phyloP scores from a whole-genome alignment of 495 filamentous ascomycete genomes.

The Hypoxylon lienhwacheense region DNA sequence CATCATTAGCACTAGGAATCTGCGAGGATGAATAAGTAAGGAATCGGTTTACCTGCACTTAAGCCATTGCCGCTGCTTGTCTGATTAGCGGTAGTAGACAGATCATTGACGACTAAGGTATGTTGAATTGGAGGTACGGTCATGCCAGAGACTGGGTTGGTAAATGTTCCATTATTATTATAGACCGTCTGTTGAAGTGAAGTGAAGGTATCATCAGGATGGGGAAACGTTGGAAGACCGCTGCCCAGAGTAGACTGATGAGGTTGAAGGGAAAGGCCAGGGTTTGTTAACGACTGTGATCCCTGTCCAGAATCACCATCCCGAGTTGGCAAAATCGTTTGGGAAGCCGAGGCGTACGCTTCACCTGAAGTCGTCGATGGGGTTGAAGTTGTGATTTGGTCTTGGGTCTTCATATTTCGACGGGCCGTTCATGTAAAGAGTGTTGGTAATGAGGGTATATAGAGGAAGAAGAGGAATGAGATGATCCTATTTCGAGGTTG shows the following conservation, averaged over 20 bases:
- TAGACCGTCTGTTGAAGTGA: constrained; percentile 17
- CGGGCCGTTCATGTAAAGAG: background rate
- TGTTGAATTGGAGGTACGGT: constrained; percentile 24
- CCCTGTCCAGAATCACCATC: constrained; percentile 10
- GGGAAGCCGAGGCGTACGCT: constrained; percentile 2
- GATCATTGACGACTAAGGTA: constrained; percentile 5
- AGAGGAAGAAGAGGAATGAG: background rate
- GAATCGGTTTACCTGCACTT: constrained; percentile 17
- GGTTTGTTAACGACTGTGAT: constrained; percentile 2
- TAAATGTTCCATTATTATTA: constrained; percentile 19
- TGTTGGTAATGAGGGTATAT: background rate
- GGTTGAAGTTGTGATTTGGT: constrained; percentile 10
- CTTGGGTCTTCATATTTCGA: constrained; percentile 24
- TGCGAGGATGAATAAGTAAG: background rate
- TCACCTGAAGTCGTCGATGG: constrained; percentile 5
- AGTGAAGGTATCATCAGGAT: constrained; percentile 14
- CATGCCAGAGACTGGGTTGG: constrained; percentile 16
- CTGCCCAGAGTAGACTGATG: constrained; percentile 10
- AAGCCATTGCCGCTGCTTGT: constrained; percentile 21
- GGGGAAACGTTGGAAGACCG: constrained; percentile 14
- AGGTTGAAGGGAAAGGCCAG: constrained; percentile 7
- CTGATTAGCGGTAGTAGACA: constrained; percentile 2
- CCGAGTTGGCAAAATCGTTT: constrained; percentile 9
- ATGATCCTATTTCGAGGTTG: background rate
- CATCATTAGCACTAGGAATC: constrained; percentile 5